Base-by-base conservation (phyloP, 1,284 basidiomycete genomes). In the Wallemia hederae region DNA sequence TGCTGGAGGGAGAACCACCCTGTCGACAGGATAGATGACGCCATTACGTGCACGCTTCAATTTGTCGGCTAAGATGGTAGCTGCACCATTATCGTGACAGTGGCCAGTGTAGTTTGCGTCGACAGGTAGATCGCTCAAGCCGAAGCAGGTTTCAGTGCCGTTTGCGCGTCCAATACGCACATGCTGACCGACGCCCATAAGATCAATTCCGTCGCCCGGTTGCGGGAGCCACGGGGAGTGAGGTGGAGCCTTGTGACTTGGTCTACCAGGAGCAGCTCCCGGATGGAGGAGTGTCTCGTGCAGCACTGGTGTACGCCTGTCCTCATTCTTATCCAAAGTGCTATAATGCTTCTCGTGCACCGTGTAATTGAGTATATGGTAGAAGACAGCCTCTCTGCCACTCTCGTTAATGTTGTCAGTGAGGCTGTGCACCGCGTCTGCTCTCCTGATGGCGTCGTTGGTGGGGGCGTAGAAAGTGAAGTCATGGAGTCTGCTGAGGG, bases 381-480 rank as follows among this genome's bases (percentile, higher is more conserved):
- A 98, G 66, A 97, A 82, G 58, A 99, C 76, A 66, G 89, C 83
- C 68, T 96, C 89, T 57, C 92, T 77, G 58, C 96, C 78, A 62
- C 78, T 73, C 65, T 85, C 80, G 61, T 88, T 79, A 55, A 94
- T 75, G 69, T 99, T 99, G 71, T 94, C 90, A 19, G 76, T 62
- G 19, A 60, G 58, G 11, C 58, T 49, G 17, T 59, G 59, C 22
- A 62, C 59, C 34, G 31, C 24, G n/a, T n/a, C 61, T 59, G 61
- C 55, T 31, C 73, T 74, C 64, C 77, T 70, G 67, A 92, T 82
- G 15, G 91, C 91, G 63, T 85, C 80, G 71, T 99, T 90, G 19
- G 87, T 96, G 0, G 94, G 94, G 0, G 94, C 94, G 66, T 96
- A 94, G 59, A 99, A 70, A 17, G 92, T 94, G 67, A 78, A 78